phyloP scores from a whole-genome alignment of 352 stramenopile species.

The Phytophthora tubulina region DNA sequence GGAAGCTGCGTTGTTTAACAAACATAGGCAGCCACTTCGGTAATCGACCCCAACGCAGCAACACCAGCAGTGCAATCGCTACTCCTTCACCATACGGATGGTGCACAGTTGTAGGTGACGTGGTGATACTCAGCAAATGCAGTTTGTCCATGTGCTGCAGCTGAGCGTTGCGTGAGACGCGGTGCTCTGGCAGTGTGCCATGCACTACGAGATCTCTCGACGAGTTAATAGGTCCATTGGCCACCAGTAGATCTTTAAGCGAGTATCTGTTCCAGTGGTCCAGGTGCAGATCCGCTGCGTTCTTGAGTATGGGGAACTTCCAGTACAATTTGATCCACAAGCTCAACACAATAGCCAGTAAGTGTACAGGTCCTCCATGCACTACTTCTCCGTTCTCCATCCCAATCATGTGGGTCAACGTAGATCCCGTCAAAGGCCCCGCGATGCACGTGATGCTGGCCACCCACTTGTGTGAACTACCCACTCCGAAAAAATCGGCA shows the following conservation, averaged over 20 bases:
- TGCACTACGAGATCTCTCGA: constrained; percentile 62
- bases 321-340: constrained; percentile 55
- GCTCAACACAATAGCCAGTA: constrained; percentile 47
- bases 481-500: constrained; percentile 63
- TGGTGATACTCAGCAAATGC: constrained; percentile 78
- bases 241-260: constrained; percentile 45
- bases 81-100: constrained; percentile 45
- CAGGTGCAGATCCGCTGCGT: constrained; percentile 64
- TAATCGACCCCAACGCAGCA: constrained; percentile 38
- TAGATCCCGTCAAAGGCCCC: constrained; percentile 64
- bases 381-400: constrained; percentile 51
- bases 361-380: constrained; percentile 46
- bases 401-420: constrained; percentile 60
- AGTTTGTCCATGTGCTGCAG: constrained; percentile 71
- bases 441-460: constrained; percentile 69
- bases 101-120: constrained; percentile 58
- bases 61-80: constrained; percentile 23
- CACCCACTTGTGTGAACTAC: constrained; percentile 63
- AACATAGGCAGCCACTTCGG: constrained; percentile 35
- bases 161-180: constrained; percentile 58
- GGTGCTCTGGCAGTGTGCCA: constrained; percentile 55
- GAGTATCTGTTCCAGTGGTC: constrained; percentile 58
- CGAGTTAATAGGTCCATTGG: constrained; percentile 44
- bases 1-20: constrained; percentile 14
- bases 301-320: constrained; percentile 53